These are phyloP conservation scores for Melocanna baccifera DNA, from an alignment of 176 grass and related monocot genomes.

Conservation along the genomic window DNA sequence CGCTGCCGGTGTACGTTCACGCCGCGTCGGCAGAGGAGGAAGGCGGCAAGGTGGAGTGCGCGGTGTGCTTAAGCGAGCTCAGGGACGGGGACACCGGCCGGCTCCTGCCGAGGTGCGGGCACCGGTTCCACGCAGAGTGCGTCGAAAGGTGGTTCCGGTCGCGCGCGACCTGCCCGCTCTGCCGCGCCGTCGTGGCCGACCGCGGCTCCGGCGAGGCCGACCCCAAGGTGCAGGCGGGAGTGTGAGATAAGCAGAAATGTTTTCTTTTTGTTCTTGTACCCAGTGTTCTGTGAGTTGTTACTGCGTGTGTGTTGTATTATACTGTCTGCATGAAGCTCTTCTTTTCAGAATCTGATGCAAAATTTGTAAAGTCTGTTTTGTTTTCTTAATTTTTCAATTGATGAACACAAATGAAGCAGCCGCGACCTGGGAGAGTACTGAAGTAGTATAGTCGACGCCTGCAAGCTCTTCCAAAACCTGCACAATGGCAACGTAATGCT, in stretches of 20 bases:
- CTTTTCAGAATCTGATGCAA: neutral
- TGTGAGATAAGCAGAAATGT: neutral
- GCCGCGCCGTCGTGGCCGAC: conserved; percentile 30
- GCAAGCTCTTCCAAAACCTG: too few species aligned
- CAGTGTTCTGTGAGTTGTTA: neutral
- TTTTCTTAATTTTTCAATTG: neutral
- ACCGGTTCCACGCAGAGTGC: conserved; percentile 53
- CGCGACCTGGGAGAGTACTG: neutral
- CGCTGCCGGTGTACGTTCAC: conserved; percentile 55
- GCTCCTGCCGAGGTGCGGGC: conserved; percentile 48
- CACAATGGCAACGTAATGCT: neutral
- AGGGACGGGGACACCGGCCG: conserved; percentile 39
- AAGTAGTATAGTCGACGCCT: neutral
- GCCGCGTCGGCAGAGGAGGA: neutral
- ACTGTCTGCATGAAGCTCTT: neutral
- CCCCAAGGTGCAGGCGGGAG: neutral
- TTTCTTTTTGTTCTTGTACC: neutral
- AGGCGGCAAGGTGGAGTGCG: conserved; percentile 44
- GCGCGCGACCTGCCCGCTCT: conserved; percentile 46
- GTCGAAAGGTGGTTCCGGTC: conserved; percentile 63
- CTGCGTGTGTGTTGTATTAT: neutral
- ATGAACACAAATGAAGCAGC: neutral
- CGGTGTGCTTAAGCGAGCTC: conserved; percentile 58
- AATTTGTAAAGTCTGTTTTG: neutral
- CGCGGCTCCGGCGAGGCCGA: neutral